Evolutionary conservation across 179 eudicot genomes (phyloP).

Genomic region (Monotropa hypopitys): DNA sequence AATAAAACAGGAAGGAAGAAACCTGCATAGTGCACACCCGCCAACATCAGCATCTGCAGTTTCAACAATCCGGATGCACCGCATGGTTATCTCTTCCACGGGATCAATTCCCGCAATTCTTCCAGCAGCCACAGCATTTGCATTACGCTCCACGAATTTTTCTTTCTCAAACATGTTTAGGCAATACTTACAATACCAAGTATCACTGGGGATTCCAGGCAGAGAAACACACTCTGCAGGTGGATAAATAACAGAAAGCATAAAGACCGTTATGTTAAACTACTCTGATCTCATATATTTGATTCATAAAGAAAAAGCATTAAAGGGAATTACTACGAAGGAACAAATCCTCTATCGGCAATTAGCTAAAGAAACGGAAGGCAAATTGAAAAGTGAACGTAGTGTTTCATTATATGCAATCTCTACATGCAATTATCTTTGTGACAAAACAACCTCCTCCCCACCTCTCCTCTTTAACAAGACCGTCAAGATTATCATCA

Average conservation of each 20-base stretch:
- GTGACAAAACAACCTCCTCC: neutral
- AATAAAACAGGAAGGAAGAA: neutral
- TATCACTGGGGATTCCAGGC: slow-evolving; percentile 48
- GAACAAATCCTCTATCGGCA: neutral
- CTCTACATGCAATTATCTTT: neutral
- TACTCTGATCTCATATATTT: too few relatives aligned
- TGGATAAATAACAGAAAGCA: neutral
- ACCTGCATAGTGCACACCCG: slow-evolving; percentile 88
- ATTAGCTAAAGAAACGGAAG: neutral
- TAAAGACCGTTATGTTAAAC: neutral
- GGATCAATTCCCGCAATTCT: slow-evolving; percentile 72
- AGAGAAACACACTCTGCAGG: slow-evolving; percentile 74
- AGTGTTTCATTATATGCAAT: neutral
- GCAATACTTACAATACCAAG: slow-evolving; percentile 85
- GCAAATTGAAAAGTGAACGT: neutral
- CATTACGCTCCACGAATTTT: slow-evolving; percentile 65
- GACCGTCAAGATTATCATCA: neutral
- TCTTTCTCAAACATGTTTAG: slow-evolving; percentile 73
- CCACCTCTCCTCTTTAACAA: neutral
- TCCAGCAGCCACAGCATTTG: slow-evolving; percentile 91
- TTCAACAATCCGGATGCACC: slow-evolving; percentile 69
- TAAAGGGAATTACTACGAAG: neutral
- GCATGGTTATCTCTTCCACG: slow-evolving; percentile 58
- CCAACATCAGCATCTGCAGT: slow-evolving; percentile 48
- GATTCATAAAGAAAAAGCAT: neutral